Evolutionary conservation across 2,329 filamentous ascomycete genomes (phyloP), one percentile per base, ranked within the genome.

Genomic region (Penicillium freii): DNA sequence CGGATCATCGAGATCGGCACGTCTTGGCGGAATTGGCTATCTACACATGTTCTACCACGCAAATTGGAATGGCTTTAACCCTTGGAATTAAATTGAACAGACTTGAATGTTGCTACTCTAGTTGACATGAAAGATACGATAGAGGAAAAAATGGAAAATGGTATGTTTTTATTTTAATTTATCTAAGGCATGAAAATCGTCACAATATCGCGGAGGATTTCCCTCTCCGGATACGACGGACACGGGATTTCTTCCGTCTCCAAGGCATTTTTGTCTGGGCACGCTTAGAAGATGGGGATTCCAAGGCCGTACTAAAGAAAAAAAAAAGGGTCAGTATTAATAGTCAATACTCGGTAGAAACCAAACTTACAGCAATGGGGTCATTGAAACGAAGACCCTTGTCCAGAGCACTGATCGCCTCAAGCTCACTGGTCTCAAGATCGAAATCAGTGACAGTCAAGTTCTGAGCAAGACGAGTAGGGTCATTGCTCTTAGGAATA

Each of bases 401-500:
- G 73, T 92, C 83, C 71, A 92, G 78, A 48, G 73, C 80, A 57
- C 81, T 81, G 71, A 92, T 92, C 58, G 81, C 78, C 62, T 87
- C 78, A 56, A 94, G 77, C 58, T 93, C 91, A 39, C 80, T 78
- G 68, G 86, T 73, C 27, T 81, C 80, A 34, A 92, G 77, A 67
- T 91, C 82, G 71, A 90, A 92, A 61, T 77, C 78, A 62, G 79
- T 83, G 61, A 86, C 84, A 64, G 87, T 83, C 63, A 92, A 77
- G 77, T 73, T 64, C 62, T 71, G 54, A 50, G 68, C 52, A 46
- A 66, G 47, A 19, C 66, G 56, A 58, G 71, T 78, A 61, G 82
- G 76, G 75, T 81, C 81, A 71, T 83, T 87, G 62, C 83, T 87
- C 84, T 93, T 93, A 66, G 90, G 90, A 67, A 94, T 94, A 66